phyloP scores from a whole-genome alignment of 257 asterid species.

The Capsicum baccatum region DNA sequence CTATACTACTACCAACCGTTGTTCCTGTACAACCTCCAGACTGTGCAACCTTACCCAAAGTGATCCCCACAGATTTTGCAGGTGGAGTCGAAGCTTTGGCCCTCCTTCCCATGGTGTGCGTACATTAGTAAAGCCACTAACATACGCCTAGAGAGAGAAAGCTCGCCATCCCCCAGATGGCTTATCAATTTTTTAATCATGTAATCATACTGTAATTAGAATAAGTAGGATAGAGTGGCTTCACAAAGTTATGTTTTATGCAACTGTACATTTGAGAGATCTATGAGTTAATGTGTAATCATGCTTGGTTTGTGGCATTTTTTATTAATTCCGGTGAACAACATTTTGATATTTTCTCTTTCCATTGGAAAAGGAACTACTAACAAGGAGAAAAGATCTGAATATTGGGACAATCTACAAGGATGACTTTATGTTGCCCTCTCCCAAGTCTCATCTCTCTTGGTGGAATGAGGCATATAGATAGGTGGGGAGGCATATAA shows the following conservation, averaged over 20 bases:
- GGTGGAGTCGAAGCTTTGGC: too few relatives aligned
- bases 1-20: too few relatives aligned
- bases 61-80: too few relatives aligned
- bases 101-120: too few relatives aligned
- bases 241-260: conserved; percentile 1
- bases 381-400: neutral
- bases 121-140: too few relatives aligned
- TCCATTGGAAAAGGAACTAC: conserved; percentile 7
- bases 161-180: too few relatives aligned
- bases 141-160: too few relatives aligned
- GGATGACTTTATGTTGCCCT: neutral
- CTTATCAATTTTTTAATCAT: neutral
- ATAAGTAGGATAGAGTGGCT: neutral
- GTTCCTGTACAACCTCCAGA: too few relatives aligned
- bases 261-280: neutral
- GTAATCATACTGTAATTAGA: neutral
- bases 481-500: neutral
- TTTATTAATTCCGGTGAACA: neutral
- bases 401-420: neutral
- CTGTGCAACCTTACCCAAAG: too few relatives aligned
- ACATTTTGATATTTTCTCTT: neutral
- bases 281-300: neutral
- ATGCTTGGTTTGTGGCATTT: neutral
- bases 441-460: neutral
- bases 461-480: neutral